Conservation (phyloP, 192 early-diverging fungal species). For the Coemansia sp. region DNA sequence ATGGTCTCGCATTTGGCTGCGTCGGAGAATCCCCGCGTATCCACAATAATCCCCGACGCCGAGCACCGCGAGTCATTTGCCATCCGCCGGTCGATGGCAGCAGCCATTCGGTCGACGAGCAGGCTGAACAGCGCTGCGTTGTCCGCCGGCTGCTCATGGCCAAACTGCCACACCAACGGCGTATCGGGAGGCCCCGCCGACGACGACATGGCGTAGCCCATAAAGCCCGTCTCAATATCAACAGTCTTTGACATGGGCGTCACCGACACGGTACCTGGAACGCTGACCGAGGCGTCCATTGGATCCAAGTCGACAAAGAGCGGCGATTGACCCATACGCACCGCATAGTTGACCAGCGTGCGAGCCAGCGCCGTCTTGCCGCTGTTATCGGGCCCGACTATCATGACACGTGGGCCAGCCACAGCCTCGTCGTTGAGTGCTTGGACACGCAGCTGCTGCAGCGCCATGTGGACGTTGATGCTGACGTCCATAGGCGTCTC, state of each 20-base stretch:
- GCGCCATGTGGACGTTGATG: slow-evolving; percentile 85
- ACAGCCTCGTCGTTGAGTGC: slow-evolving; percentile 9
- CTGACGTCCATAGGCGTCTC: slow-evolving; percentile 96
- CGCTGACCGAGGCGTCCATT: slow-evolving; percentile 71
- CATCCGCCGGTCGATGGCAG: slow-evolving; percentile 65
- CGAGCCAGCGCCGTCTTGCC: slow-evolving; percentile 91
- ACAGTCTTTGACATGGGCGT: slow-evolving; percentile 75
- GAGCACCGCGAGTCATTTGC: slow-evolving; percentile 59
- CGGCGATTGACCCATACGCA: slow-evolving; percentile 71
- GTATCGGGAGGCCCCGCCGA: slow-evolving; percentile 67
- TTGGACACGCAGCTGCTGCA: slow-evolving; percentile 72
- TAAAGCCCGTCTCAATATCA: slow-evolving; percentile 84
- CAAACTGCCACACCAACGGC: slow-evolving; percentile 92
- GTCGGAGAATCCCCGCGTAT: slow-evolving; percentile 85
- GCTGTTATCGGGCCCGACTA: slow-evolving; percentile 90
- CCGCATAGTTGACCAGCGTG: slow-evolving; percentile 86
- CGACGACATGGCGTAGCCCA: slow-evolving; percentile 60
- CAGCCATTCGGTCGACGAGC: slow-evolving; percentile 65
- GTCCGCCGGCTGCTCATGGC: slow-evolving; percentile 72
- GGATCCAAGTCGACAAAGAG: slow-evolving; percentile 89
- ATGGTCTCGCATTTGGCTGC: slow-evolving; percentile 73
- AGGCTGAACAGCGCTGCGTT: slow-evolving; percentile 83
- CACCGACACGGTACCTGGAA: slow-evolving; percentile 87
- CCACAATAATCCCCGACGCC: slow-evolving; percentile 80
- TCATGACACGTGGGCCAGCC: slow-evolving; percentile 67